Evolutionary conservation across 495 filamentous ascomycete genomes (phyloP), one percentile per base, ranked within the genome.

Genomic region (Penicillium steckii): DNA sequence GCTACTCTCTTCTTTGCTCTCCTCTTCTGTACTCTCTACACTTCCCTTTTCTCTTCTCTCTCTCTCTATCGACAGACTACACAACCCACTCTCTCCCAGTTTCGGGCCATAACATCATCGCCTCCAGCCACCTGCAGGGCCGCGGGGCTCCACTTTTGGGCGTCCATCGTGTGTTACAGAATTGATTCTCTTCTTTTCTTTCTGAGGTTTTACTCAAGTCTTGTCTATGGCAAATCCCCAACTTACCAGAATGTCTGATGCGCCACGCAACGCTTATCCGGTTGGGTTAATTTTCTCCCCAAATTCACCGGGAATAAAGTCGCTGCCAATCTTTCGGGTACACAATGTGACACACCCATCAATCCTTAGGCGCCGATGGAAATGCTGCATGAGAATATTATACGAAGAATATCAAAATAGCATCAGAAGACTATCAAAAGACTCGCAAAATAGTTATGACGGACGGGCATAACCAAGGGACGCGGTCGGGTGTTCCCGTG

Each of bases 51-150:
- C 27, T 1, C 27, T 9, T 49, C 47, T 18, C 9, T 27, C 47
- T 8, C 22, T 1, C 35, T 25, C 41, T 44, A 7, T 15, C 13
- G 8, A 12, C 22, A 12, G 42, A 13, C 30, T 25, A 42, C 33
- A 17, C 12, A 19, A 41, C 35, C 35, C 37, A 24, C 42, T 23
- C n/a, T 29, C 49, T 60, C 44, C 48, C 52, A 60, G 29, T 48
- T 38, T 44, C 26, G 45, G 25, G 49, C n/a, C 49, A 55, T 55
- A 52, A 25, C 49, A 60, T 56, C 57, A 56, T 56, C 49, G 37
- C 27, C 52, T 33, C 49, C 57, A 55, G 46, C 50, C 56, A 43
- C 40, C 29, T 47, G 38, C 32, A 48, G 40, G 46, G 52, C 29
- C 33, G 44, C 27, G 10, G 33, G 27, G 44, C 50, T 24, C 50